phyloP scores from a whole-genome alignment of 1,139 yeast species.

The Pichia sp. region DNA sequence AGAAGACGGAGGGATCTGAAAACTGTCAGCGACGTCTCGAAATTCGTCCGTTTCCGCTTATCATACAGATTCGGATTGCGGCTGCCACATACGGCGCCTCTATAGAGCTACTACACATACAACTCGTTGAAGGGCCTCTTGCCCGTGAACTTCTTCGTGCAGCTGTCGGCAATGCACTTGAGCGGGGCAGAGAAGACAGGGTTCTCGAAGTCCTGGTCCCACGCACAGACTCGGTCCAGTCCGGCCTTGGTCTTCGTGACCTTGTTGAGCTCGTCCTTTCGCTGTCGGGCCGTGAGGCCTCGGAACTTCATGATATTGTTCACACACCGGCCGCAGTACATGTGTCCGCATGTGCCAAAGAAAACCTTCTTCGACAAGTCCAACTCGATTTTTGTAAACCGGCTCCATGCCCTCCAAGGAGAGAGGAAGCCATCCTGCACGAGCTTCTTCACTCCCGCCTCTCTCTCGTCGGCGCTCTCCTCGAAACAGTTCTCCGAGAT shows the following conservation, averaged over 20 bases:
- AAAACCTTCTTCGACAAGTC: conserved; percentile 67
- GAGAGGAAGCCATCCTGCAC: conserved; percentile 41
- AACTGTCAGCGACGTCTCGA: too few relatives aligned
- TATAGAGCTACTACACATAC: conserved; percentile 19
- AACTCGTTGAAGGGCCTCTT: conserved; percentile 28
- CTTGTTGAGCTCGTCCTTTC: conserved; percentile 10
- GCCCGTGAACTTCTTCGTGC: conserved; percentile 33
- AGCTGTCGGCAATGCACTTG: conserved; percentile 42
- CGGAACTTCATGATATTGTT: conserved; percentile 43
- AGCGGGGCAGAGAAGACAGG: conserved; percentile 48
- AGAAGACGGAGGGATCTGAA: too few relatives aligned
- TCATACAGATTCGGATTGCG: too few relatives aligned
- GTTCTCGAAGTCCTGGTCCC: conserved; percentile 37
- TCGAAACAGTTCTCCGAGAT: conserved; percentile 49
- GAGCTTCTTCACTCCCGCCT: conserved; percentile 18
- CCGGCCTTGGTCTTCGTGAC: conserved; percentile 15
- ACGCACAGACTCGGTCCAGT: conserved; percentile 1
- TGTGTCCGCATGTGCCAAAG: conserved; percentile 74
- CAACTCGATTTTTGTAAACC: conserved; percentile 50
- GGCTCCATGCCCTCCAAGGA: conserved; percentile 58
- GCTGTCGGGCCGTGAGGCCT: conserved; percentile 15
- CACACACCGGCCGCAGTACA: conserved; percentile 83
- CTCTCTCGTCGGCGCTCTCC: conserved; percentile 23
- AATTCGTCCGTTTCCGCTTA: too few relatives aligned
- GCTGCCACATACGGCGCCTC: too few relatives aligned